Conservation (phyloP, 257 asterid genomes). For the Nyctanthes arbortristis region DNA sequence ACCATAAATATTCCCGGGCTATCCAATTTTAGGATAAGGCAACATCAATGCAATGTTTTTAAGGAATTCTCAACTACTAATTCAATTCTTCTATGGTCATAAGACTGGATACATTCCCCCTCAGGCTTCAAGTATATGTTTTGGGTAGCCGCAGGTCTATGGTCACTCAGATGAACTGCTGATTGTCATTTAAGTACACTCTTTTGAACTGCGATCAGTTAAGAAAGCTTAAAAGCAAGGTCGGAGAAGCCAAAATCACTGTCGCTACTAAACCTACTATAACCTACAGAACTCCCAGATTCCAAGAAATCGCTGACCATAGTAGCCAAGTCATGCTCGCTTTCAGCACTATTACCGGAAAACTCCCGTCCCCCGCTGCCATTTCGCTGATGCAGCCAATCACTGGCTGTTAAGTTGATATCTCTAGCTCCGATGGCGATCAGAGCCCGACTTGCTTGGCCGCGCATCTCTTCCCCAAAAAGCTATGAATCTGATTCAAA, state of each 20-base stretch:
- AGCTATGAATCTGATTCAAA: neutral
- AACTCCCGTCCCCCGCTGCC: constrained; percentile 25
- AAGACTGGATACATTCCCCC: too few relatives aligned
- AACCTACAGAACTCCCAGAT: constrained; percentile 39
- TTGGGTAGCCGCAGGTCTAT: too few relatives aligned
- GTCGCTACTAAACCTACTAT: constrained; percentile 44
- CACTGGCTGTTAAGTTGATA: constrained; percentile 10
- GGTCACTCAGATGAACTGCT: too few relatives aligned
- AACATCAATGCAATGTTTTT: too few relatives aligned
- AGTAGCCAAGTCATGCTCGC: constrained; percentile 45
- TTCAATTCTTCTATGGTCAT: too few relatives aligned
- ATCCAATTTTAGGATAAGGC: too few relatives aligned
- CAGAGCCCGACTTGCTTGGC: constrained; percentile 17
- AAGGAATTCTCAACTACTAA: too few relatives aligned
- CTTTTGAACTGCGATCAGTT: too few relatives aligned
- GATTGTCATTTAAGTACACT: too few relatives aligned
- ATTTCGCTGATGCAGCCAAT: constrained; percentile 26
- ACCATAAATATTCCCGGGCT: too few relatives aligned
- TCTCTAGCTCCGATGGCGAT: constrained; percentile 25
- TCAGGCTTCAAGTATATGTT: too few relatives aligned
- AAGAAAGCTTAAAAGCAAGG: too few relatives aligned
- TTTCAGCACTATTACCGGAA: constrained; percentile 37
- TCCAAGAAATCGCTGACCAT: constrained; percentile 48
- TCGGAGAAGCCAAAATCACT: constrained; percentile 43
- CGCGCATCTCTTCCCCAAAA: constrained; percentile 16